Conservation (phyloP, 1,284 basidiomycete genomes). For the Anthracocystis setariae region DNA sequence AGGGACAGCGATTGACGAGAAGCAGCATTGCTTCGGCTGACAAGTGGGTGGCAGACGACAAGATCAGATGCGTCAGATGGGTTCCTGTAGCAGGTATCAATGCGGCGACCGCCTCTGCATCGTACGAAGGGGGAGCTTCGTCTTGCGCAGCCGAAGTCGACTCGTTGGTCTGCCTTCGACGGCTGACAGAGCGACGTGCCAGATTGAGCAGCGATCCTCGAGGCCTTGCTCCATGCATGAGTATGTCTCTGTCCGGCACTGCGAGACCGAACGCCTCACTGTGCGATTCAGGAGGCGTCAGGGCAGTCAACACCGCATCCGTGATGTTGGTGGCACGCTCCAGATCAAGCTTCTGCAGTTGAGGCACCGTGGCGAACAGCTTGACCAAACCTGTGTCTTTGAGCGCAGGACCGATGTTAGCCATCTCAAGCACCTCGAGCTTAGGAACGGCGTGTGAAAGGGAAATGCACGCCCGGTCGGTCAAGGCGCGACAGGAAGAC, state of each 20-base stretch:
- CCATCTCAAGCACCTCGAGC: constrained; percentile 84
- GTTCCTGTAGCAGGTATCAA: constrained; percentile 71
- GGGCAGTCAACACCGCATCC: constrained; percentile 75
- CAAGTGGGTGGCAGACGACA: constrained; percentile 71
- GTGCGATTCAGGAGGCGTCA: constrained; percentile 73
- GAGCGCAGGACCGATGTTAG: constrained; percentile 71
- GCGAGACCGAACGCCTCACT: constrained; percentile 37
- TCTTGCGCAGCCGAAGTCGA: constrained; percentile 5
- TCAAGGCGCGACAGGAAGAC: constrained; percentile 79
- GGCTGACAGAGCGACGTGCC: constrained; percentile 34
- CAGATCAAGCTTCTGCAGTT: constrained; percentile 80
- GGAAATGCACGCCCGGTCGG: constrained; percentile 78
- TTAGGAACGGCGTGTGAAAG: constrained; percentile 78
- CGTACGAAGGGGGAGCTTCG: constrained; percentile 22
- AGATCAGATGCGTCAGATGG: constrained; percentile 77
- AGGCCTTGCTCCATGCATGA: constrained; percentile 22
- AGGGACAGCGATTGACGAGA: constrained; percentile 49
- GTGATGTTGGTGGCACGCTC: constrained; percentile 82
- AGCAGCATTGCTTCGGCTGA: constrained; percentile 35
- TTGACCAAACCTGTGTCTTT: constrained; percentile 78
- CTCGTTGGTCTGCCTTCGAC: constrained; percentile 28
- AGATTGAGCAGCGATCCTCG: constrained; percentile 29
- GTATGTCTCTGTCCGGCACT: constrained; percentile 23
- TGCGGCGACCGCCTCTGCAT: constrained; percentile 28
- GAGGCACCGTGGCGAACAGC: constrained; percentile 77